phyloP scores from a whole-genome alignment of 768 basidiomycete species.

The Amanita molliuscula region DNA sequence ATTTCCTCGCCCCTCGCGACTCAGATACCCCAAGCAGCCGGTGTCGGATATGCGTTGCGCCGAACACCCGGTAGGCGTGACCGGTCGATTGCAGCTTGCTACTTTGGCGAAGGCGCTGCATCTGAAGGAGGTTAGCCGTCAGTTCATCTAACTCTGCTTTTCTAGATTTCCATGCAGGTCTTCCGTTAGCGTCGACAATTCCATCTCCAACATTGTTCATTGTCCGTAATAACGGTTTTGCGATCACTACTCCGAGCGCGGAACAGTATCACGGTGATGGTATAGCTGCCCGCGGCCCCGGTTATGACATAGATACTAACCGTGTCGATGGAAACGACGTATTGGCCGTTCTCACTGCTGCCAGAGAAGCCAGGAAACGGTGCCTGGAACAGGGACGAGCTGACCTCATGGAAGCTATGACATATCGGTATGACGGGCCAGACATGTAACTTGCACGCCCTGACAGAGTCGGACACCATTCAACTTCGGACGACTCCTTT shows the following conservation, averaged over 20 bases:
- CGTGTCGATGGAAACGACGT: conserved; percentile 93
- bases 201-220: conserved; percentile 68
- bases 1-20: conserved; percentile 92
- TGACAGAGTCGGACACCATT: conserved; percentile 81
- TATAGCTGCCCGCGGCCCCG: conserved; percentile 84
- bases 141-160: conserved; percentile 9
- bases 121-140: conserved; percentile 62
- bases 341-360: conserved; percentile 69
- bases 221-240: conserved; percentile 83
- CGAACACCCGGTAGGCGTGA: conserved; percentile 60
- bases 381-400: conserved; percentile 75
- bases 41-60: conserved; percentile 82
- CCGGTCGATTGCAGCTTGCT: conserved; percentile 76
- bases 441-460: conserved; percentile 1
- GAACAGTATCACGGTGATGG: conserved; percentile 93
- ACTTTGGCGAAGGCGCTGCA: conserved; percentile 90
- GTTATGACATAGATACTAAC: conserved; percentile 85
- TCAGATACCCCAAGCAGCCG: conserved; percentile 92
- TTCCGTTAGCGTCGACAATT: conserved; percentile 70
- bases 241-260: conserved; percentile 83
- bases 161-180: conserved; percentile 84
- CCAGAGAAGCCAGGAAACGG: conserved; percentile 58
- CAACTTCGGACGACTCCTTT: conserved; percentile 92
- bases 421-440: conserved; percentile 50
- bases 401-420: conserved; percentile 85